phyloP scores from a whole-genome alignment of 345 rosid species.

The Geranium rotundifolium region DNA sequence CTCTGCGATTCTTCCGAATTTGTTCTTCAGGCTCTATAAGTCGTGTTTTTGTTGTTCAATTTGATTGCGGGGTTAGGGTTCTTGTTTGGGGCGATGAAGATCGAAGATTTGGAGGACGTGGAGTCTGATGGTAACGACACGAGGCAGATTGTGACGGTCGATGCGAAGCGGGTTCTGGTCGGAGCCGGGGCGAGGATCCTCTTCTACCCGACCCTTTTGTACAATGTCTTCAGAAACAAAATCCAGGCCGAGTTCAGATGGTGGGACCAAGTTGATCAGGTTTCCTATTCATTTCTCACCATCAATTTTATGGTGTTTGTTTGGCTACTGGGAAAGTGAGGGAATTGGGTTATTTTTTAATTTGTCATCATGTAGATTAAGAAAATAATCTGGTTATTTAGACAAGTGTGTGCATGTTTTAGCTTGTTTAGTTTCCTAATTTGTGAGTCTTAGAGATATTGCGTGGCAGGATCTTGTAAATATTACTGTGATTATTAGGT shows the following conservation, averaged over 20 bases:
- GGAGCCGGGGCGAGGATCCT: constrained; percentile 59
- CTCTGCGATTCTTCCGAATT: background rate
- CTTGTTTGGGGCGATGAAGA: constrained; percentile 25
- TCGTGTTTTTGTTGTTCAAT: background rate
- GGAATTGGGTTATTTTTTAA: too few species aligned
- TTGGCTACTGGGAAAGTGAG: too few species aligned
- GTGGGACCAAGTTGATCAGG: constrained; percentile 69
- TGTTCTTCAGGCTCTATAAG: background rate
- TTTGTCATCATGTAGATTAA: too few species aligned
- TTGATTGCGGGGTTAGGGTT: background rate
- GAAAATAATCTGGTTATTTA: too few species aligned
- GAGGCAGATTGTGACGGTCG: constrained; percentile 16
- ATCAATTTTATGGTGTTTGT: too few species aligned
- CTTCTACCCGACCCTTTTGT: constrained; percentile 53
- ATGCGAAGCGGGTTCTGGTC: constrained; percentile 47
- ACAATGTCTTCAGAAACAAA: constrained; percentile 52
- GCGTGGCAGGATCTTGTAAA: too few species aligned
- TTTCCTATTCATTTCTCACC: background rate
- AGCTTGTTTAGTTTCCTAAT: too few species aligned
- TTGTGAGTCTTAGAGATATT: too few species aligned
- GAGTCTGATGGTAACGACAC: constrained; percentile 18
- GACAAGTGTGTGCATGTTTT: too few species aligned
- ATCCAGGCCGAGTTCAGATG: constrained; percentile 55
- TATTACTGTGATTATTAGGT: too few species aligned
- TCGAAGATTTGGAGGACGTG: constrained; percentile 33